Conservation (phyloP, 169 alveolate species). For the Eimeria brunetti region DNA sequence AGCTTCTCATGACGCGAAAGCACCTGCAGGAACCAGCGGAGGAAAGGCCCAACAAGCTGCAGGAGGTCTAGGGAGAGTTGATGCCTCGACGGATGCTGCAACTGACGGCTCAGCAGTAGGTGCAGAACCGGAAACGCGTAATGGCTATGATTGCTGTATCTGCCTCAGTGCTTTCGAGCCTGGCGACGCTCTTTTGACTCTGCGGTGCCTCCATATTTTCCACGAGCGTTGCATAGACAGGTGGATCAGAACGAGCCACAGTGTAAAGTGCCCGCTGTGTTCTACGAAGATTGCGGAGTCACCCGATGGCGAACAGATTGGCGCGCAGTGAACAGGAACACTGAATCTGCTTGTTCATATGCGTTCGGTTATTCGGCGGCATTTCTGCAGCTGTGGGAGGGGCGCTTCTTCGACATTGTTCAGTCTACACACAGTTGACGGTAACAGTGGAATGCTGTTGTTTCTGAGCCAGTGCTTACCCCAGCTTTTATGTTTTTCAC, state of each 20-base stretch:
- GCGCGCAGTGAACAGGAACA: not conserved
- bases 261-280: conserved; percentile 44
- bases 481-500: not conserved
- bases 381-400: not conserved
- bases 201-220: conserved; percentile 63
- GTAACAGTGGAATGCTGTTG: not conserved
- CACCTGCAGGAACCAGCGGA: not conserved
- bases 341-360: not conserved
- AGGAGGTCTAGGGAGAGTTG: not conserved
- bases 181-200: conserved; percentile 49
- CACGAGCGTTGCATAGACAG: conserved; percentile 53
- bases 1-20: not conserved
- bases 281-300: conserved; percentile 41
- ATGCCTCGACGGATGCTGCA: not conserved
- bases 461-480: not conserved
- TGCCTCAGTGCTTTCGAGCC: conserved; percentile 41
- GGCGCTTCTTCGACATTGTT: not conserved
- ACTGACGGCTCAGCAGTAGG: not conserved
- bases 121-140: not conserved
- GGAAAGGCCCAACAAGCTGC: not conserved
- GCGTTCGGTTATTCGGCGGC: too few species aligned
- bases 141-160: conserved; percentile 48
- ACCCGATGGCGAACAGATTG: not conserved
- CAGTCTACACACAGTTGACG: not conserved
- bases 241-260: conserved; percentile 57